These are phyloP conservation scores for Hirsutella rhossiliensis DNA, from an alignment of 2,329 filamentous ascomycete species.

Conservation along the genomic window DNA sequence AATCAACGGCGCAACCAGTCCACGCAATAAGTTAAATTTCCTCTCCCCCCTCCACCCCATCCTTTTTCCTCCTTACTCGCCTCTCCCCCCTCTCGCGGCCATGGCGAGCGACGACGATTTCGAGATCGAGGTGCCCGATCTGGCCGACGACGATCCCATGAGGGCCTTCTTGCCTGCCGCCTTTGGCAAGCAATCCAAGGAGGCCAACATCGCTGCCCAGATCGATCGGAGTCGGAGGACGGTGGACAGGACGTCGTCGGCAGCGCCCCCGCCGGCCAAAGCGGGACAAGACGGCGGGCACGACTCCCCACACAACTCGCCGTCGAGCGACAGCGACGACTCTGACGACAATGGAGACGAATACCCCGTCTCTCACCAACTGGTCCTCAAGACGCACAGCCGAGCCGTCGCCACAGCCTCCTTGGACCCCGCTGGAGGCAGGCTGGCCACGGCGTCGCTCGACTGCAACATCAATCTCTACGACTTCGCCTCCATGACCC, in stretches of 20 bases:
- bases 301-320: not conserved
- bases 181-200: slow-evolving; percentile 72
- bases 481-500: slow-evolving; percentile 92
- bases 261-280: not conserved
- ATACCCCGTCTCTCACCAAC: slow-evolving; percentile 84
- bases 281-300: slow-evolving; percentile 1
- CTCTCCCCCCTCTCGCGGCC: slow-evolving; percentile 6
- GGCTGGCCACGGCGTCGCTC: slow-evolving; percentile 80
- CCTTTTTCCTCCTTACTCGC: not conserved
- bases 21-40: slow-evolving; percentile 9
- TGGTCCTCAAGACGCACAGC: slow-evolving; percentile 86
- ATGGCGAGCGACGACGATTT: slow-evolving; percentile 53
- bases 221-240: slow-evolving; percentile 65
- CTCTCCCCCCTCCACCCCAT: slow-evolving; percentile 4
- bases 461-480: slow-evolving; percentile 89
- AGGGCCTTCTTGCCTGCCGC: slow-evolving; percentile 66
- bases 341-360: slow-evolving; percentile 67
- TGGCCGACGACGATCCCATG: slow-evolving; percentile 56
- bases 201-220: slow-evolving; percentile 65
- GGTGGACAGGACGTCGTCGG: slow-evolving; percentile 8
- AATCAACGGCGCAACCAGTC: slow-evolving; percentile 4
- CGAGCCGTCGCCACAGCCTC: slow-evolving; percentile 74
- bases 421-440: slow-evolving; percentile 72
- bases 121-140: slow-evolving; percentile 39
- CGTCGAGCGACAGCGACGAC: slow-evolving; percentile 27